Evolutionary conservation across 805 yeast species (phyloP).

Genomic region (Cephaloascus fragrans): DNA sequence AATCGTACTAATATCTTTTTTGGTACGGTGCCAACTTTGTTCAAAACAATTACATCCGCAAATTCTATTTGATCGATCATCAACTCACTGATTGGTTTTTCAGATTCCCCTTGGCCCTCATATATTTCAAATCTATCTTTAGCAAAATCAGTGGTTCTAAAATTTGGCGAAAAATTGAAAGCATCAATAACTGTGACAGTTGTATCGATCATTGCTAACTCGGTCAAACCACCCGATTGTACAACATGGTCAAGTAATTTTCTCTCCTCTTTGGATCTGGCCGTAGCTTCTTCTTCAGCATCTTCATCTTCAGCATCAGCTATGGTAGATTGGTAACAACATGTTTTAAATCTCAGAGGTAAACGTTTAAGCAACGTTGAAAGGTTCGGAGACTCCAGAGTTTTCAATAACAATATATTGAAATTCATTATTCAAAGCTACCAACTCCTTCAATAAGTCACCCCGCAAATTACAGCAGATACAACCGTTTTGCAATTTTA

Average conservation of each 20-base stretch:
- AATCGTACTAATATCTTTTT: constrained; percentile 16
- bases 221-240: constrained; percentile 28
- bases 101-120: constrained; percentile 28
- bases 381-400: constrained; percentile 39
- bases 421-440: constrained; percentile 22
- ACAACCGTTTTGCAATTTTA: constrained; percentile 38
- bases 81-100: constrained; percentile 33
- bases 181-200: constrained; percentile 38
- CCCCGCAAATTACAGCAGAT: constrained; percentile 39
- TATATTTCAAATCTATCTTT: constrained; percentile 26
- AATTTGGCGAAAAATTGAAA: constrained; percentile 26
- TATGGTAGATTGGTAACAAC: constrained; percentile 14
- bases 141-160: constrained; percentile 32
- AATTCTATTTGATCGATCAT: constrained; percentile 39
- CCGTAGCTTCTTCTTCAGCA: background rate
- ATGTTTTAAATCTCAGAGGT: constrained; percentile 28
- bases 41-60: constrained; percentile 32
- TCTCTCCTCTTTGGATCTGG: constrained; percentile 9
- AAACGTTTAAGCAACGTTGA: constrained; percentile 42
- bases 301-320: constrained; percentile 12
- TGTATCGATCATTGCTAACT: constrained; percentile 29
- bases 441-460: constrained; percentile 33
- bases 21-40: constrained; percentile 21
- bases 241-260: constrained; percentile 15
- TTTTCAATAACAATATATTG: constrained; percentile 35